A percentile compares a stretch with the other conserved stretches of the same genome.
Evolutionary conservation across 129 eudicot species (phyloP).

Genomic region (Pulicaria dysenterica): DNA sequence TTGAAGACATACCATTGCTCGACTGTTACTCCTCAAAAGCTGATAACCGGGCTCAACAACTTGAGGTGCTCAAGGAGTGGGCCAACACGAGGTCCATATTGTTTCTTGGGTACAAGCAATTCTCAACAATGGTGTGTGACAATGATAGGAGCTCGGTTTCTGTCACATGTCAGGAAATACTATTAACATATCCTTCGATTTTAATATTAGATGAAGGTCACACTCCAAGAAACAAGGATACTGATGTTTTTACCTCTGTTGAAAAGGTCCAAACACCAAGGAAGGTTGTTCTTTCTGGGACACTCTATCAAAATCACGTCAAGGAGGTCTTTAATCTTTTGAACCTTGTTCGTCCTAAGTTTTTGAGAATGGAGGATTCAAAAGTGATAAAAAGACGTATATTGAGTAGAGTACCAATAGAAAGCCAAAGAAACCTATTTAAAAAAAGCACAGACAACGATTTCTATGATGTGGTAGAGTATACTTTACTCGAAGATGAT

Average conservation of each 20-base stretch:
- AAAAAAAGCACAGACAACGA: conserved; percentile 38
- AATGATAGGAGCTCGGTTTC: conserved; percentile 44
- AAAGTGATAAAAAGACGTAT: conserved; percentile 62
- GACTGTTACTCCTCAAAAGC: conserved; percentile 86
- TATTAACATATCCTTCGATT: conserved; percentile 61
- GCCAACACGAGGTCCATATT: conserved; percentile 60
- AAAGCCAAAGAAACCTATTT: conserved; percentile 41
- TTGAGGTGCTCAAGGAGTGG: conserved; percentile 80
- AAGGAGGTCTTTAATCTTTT: conserved; percentile 82
- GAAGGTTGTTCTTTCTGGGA: conserved; percentile 95
- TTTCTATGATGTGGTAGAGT: conserved; percentile 43
- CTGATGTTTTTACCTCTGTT: conserved; percentile 76
- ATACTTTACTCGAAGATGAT: conserved; percentile 38
- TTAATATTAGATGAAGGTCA: conserved; percentile 94
- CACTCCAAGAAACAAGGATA: conserved; percentile 85
- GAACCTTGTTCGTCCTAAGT: conserved; percentile 91
- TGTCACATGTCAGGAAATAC: conserved; percentile 65
- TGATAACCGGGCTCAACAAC: conserved; percentile 72
- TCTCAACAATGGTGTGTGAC: conserved; percentile 75
- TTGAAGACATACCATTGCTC: conserved; percentile 69
- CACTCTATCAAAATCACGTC: conserved; percentile 90
- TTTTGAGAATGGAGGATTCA: conserved; percentile 60
- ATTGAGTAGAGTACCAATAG: conserved; percentile 60
- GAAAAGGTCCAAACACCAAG: conserved; percentile 75
- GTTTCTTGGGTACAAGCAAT: conserved; percentile 88